A percentile compares a stretch with the other conserved stretches of the same genome.
phyloP scores from a whole-genome alignment of 31 red algal species.

The Asparagopsis taxiformis region DNA sequence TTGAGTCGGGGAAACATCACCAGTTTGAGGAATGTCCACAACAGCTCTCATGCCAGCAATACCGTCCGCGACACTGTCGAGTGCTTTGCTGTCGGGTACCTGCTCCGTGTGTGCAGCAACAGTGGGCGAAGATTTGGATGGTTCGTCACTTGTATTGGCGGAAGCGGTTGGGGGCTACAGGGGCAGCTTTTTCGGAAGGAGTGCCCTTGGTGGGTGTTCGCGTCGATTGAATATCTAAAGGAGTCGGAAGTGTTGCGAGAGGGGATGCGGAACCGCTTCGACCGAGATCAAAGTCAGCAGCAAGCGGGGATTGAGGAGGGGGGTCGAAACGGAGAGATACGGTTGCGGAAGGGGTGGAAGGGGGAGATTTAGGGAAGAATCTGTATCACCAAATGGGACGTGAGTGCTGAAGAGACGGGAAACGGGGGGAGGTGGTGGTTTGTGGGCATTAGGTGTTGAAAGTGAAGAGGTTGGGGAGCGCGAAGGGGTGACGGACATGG shows the following conservation, averaged over 20 bases:
- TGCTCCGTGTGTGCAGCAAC: not conserved
- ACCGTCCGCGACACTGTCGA: constrained; percentile 12
- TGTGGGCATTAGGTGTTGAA: constrained; percentile 18
- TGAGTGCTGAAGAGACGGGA: constrained; percentile 59
- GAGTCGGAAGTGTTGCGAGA: not conserved
- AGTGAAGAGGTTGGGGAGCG: constrained; percentile 30
- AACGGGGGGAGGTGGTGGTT: constrained; percentile 52
- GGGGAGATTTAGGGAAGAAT: too few relatives aligned
- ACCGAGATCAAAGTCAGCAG: constrained; percentile 8
- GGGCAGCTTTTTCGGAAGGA: not conserved
- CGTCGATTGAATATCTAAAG: not conserved
- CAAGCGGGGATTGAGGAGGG: not conserved
- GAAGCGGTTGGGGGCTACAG: not conserved
- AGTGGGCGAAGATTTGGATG: not conserved
- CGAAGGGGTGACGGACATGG: too few relatives aligned
- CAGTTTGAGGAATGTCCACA: constrained; percentile 3
- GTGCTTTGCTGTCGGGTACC: constrained; percentile 12
- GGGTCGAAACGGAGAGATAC: constrained; percentile 11
- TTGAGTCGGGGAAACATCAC: constrained; percentile 3
- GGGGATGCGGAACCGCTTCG: constrained; percentile 18
- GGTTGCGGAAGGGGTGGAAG: constrained; percentile 23
- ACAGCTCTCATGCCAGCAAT: constrained; percentile 23
- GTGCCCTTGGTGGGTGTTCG: not conserved
- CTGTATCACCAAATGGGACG: constrained; percentile 63
- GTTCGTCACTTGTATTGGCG: not conserved